Evolutionary conservation across 495 filamentous ascomycete species (phyloP), one percentile per base, ranked within the genome.

Genomic region (Parathielavia appendiculata): DNA sequence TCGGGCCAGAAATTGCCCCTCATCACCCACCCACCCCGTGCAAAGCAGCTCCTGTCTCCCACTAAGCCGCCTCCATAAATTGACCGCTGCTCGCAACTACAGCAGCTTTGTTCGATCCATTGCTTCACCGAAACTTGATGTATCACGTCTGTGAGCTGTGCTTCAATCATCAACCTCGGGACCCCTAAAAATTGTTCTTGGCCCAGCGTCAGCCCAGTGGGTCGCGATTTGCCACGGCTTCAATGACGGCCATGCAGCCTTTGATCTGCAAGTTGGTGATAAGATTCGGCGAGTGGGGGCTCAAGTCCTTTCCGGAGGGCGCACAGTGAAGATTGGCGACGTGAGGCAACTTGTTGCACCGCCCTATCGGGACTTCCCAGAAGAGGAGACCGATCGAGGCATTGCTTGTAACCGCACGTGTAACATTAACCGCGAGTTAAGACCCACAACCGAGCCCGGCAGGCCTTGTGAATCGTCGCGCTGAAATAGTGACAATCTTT

Each of bases 1-100:
- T 66, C 62, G 63, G 66, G 57, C 39, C 50, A 43, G 40, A 63
- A 65, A 57, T 67, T 63, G 57, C 60, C 67, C 67, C 64, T 61
- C 60, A 39, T 54, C 35, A 34, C 30, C 8, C 12, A 47, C 38
- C 38, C 49, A 57, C 38, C 30, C 58, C 22, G 26, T 12, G 43
- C 53, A 13, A 17, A 9, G 11, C 20, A 4, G 20, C 7, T 26
- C 16, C 41, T 68, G 68, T 66, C 39, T 51, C 66, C 66, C 66
- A 66, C 66, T 48, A 63, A 59, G 19, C 43, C 35, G 59, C 55
- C 44, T 70, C 65, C 64, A 58, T 48, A 63, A 70, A 70, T 63
- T 54, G 54, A 48, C 30, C 16, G 20, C 13, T 52, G 14, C 14
- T 10, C 32, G 13, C 5, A 22, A 22, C 10, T 46, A 8, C 43